These are phyloP conservation scores for Melaleuca alternifolia DNA, from an alignment of 345 rosid genomes.

Conservation along the genomic window DNA sequence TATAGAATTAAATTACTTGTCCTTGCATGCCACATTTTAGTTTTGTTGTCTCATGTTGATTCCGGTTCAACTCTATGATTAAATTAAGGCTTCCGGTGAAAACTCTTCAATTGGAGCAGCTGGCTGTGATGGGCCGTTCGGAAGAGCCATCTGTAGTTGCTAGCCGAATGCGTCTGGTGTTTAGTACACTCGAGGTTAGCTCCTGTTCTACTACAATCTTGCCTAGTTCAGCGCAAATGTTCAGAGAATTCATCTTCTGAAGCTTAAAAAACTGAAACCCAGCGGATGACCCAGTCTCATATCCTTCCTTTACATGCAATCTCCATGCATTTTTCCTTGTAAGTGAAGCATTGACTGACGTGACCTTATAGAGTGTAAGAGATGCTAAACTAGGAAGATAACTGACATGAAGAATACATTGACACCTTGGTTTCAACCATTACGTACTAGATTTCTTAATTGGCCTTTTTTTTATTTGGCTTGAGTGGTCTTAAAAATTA, in stretches of 20 bases:
- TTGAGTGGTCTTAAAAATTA: neutral
- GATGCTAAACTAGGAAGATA: neutral
- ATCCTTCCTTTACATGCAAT: neutral
- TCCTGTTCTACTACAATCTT: neutral
- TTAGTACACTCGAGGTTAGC: slow-evolving; percentile 87
- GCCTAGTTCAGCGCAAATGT: neutral
- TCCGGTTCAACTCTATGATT: neutral
- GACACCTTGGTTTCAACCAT: neutral
- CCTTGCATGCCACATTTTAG: neutral
- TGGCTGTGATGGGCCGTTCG: slow-evolving; percentile 69
- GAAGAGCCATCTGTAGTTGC: slow-evolving; percentile 94
- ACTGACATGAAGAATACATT: neutral
- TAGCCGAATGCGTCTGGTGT: slow-evolving; percentile 72
- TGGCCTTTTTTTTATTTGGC: neutral
- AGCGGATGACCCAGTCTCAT: neutral
- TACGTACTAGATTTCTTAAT: neutral
- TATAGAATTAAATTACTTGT: neutral
- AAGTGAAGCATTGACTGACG: neutral
- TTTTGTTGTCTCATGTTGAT: neutral
- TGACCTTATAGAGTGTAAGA: neutral
- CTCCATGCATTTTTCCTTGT: neutral
- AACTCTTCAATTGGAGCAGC: slow-evolving; percentile 90
- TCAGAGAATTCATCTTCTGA: neutral
- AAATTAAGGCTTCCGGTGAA: slow-evolving; percentile 78
- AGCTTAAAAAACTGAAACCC: neutral